Percentiles rank a stretch among this genome's conserved stretches.
Evolutionary conservation across 2,329 filamentous ascomycete species (phyloP).

Genomic region (Trematosphaeria pertusa): DNA sequence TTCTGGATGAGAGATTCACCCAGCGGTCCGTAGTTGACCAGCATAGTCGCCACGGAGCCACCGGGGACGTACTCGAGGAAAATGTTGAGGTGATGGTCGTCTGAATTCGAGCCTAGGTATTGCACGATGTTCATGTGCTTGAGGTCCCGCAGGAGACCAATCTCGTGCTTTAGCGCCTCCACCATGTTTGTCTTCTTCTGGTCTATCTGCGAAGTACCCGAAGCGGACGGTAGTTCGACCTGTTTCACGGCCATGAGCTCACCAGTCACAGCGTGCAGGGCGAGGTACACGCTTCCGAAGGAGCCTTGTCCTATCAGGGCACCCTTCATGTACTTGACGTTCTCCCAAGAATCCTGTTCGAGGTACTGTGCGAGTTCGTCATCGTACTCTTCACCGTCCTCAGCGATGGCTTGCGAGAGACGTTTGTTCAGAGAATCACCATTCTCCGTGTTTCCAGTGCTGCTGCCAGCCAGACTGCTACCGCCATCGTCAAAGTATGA

Average conservation of each 20-base stretch:
- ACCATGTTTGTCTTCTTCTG: slow-evolving; percentile 98
- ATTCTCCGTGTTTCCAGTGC: slow-evolving; percentile 62
- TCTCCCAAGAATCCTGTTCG: slow-evolving; percentile 91
- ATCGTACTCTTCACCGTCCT: slow-evolving; percentile 91
- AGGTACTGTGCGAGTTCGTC: slow-evolving; percentile 90
- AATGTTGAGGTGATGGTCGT: slow-evolving; percentile 94
- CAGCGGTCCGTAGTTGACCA: slow-evolving; percentile 96
- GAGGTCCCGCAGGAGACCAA: slow-evolving; percentile 88
- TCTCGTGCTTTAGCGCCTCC: slow-evolving; percentile 94
- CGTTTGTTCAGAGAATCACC: slow-evolving; percentile 78
- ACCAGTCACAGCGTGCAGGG: slow-evolving; percentile 92
- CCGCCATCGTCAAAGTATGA: slow-evolving; percentile 87
- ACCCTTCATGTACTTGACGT: slow-evolving; percentile 99
- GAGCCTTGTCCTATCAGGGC: slow-evolving; percentile 96
- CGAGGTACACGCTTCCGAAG: slow-evolving; percentile 94
- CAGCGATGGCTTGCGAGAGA: slow-evolving; percentile 83
- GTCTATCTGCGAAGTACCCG: slow-evolving; percentile 75
- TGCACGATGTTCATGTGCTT: slow-evolving; percentile 98
- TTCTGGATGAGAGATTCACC: slow-evolving; percentile 93
- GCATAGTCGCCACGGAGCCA: slow-evolving; percentile 96
- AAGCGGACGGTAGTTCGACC: slow-evolving; percentile 86
- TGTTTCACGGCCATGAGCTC: slow-evolving; percentile 99
- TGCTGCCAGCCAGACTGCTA: slow-evolving; percentile 74
- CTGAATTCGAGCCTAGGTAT: slow-evolving; percentile 93
- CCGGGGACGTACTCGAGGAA: slow-evolving; percentile 99